These are phyloP conservation scores for Fusarium caatingaense DNA, from an alignment of 2,329 filamentous ascomycete species.

Conservation along the genomic window DNA sequence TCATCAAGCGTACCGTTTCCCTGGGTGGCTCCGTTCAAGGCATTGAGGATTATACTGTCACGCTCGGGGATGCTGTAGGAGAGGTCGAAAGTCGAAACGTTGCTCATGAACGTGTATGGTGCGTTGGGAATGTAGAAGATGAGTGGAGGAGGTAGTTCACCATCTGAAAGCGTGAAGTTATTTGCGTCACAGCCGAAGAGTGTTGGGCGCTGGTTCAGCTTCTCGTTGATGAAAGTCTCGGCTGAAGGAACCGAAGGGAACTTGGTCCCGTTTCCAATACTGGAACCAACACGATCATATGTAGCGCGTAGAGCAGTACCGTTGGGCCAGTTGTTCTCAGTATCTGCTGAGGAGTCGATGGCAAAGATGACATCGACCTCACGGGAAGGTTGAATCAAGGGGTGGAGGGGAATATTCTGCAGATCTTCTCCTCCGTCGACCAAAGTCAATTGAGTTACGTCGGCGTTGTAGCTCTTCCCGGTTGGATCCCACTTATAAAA, in stretches of 20 bases:
- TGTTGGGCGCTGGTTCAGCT: slow-evolving; percentile 69
- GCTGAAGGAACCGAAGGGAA: slow-evolving; percentile 70
- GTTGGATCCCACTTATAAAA: slow-evolving; percentile 61
- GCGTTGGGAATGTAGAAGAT: slow-evolving; percentile 85
- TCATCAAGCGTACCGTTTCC: slow-evolving; percentile 80
- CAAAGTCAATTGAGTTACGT: slow-evolving; percentile 70
- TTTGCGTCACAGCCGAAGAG: slow-evolving; percentile 73
- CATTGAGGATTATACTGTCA: slow-evolving; percentile 86
- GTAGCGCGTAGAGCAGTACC: slow-evolving; percentile 68
- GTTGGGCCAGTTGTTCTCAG: slow-evolving; percentile 67
- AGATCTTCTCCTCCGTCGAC: slow-evolving; percentile 85
- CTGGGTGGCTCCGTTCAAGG: slow-evolving; percentile 84
- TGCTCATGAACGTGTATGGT: slow-evolving; percentile 80
- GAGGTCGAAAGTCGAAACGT: slow-evolving; percentile 81
- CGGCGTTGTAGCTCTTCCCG: slow-evolving; percentile 55
- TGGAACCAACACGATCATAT: slow-evolving; percentile 62
- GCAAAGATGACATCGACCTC: slow-evolving; percentile 72
- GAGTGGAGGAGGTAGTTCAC: slow-evolving; percentile 68
- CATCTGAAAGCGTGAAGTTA: slow-evolving; percentile 52
- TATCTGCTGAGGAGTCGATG: slow-evolving; percentile 73
- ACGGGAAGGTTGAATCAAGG: slow-evolving; percentile 61
- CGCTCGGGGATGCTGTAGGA: slow-evolving; percentile 73
- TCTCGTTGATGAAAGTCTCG: slow-evolving; percentile 66
- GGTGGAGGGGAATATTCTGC: slow-evolving; percentile 84
- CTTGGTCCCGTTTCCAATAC: slow-evolving; percentile 62